A percentile compares a stretch with the other conserved stretches of the same genome.
phyloP scores from a whole-genome alignment of 305 asterid species.

The Rubia balearica region DNA sequence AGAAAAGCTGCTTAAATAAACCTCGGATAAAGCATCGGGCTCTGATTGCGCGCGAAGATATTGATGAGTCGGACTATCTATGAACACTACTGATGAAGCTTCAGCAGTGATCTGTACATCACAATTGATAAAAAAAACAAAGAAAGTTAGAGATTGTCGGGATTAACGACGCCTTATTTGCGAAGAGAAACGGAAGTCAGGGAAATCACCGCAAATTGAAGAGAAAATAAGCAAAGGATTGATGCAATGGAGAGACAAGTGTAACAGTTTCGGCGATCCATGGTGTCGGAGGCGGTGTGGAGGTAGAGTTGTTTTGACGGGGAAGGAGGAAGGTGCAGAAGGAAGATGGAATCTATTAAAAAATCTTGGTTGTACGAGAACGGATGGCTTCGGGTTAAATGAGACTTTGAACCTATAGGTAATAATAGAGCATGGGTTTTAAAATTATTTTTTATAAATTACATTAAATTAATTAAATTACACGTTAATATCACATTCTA shows the following conservation, averaged over 20 bases:
- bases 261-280: conserved; percentile 18
- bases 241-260: conserved; percentile 6
- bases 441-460: too few species aligned
- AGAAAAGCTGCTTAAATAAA: conserved; percentile 13
- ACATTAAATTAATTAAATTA: too few species aligned
- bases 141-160: not conserved
- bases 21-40: conserved; percentile 35
- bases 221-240: conserved; percentile 18
- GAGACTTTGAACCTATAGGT: too few species aligned
- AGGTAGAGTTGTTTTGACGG: conserved; percentile 4
- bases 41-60: conserved; percentile 53
- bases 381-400: not conserved
- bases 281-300: conserved; percentile 12
- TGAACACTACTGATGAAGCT: conserved; percentile 53
- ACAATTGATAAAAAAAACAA: not conserved
- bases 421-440: too few species aligned
- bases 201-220: conserved; percentile 18
- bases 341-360: not conserved
- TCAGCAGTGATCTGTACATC: conserved; percentile 35
- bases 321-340: conserved; percentile 1
- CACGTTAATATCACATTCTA: too few species aligned
- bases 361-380: not conserved
- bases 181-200: not conserved
- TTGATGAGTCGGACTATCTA: conserved; percentile 56
- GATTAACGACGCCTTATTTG: not conserved